Base-by-base conservation (phyloP, 345 rosid species). In the Diplotaxis tenuifolia region DNA sequence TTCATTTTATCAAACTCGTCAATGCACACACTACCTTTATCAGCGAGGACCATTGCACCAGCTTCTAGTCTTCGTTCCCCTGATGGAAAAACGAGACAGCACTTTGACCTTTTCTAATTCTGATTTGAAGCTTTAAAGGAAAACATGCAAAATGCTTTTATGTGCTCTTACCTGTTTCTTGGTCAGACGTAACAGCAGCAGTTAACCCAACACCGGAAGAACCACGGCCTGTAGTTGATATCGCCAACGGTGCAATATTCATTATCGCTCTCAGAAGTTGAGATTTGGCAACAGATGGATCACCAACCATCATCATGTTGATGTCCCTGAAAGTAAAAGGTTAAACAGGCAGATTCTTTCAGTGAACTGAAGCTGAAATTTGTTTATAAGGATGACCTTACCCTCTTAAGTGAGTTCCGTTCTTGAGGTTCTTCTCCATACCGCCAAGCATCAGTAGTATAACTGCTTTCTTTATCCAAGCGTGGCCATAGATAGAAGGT, bases 301-400 rank as follows among this genome's bases (percentile, higher is more conserved):
- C 99, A 75, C 99, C 99, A 70, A 95, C 98, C 99, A 95, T 95
- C 99, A 95, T 92, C 99, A 95, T 92, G 80, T 95, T 95, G 72
- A 95, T 87, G 72, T 95, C 99, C 83, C 99, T 95, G 54, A 62
- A 71, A 84, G 54, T 16, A 68, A 6, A 68, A 68, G 38, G 15
- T 57, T n/a, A n/a, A n/a, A n/a, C n/a, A n/a, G n/a, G n/a, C n/a
- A n/a, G n/a, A n/a, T n/a, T n/a, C n/a, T n/a, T n/a, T n/a, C n/a
- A n/a, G 28, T 58, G 42, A 28, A 68, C 19, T 3, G 55, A 49
- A 25, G 18, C 66, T 70, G 27, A 27, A 25, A 56, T 58, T 7
- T 0, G 40, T 15, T 28, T 10, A 3, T 16, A 25, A 65, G 40
- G 34, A 71, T 27, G 65, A 52, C 22, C 25, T 86, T 67, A 90